phyloP scores from a whole-genome alignment of 1,139 yeast genomes.

The Taiozyma sp. region DNA sequence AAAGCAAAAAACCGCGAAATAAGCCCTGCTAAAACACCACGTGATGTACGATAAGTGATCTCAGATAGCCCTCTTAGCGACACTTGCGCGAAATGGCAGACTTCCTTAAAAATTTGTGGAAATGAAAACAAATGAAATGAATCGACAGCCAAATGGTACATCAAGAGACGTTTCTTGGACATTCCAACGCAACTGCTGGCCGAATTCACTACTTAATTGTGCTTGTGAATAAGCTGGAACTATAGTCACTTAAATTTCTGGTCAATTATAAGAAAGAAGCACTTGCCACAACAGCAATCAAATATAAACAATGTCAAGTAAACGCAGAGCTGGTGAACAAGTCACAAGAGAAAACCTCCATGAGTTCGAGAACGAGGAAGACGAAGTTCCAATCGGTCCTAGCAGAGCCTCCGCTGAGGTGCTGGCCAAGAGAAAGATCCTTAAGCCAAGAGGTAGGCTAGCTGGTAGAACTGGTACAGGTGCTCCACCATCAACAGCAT shows the following conservation, averaged over 20 bases:
- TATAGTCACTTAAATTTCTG: background rate
- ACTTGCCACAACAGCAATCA: background rate
- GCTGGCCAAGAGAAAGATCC: slow-evolving; percentile 62
- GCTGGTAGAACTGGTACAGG: slow-evolving; percentile 7
- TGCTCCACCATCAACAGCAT: slow-evolving; percentile 1
- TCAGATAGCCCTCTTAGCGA: background rate
- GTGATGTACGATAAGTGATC: background rate
- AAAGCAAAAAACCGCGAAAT: background rate
- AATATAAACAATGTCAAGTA: slow-evolving; percentile 26
- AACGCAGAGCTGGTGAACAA: slow-evolving; percentile 60
- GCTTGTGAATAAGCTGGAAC: background rate
- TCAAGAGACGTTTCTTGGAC: background rate
- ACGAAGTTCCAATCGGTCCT: slow-evolving; percentile 30
- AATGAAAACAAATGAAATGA: background rate
- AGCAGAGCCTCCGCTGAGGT: slow-evolving; percentile 52
- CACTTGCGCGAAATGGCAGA: background rate
- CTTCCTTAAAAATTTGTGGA: background rate
- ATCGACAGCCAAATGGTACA: background rate
- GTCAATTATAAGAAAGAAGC: background rate
- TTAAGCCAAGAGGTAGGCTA: slow-evolving; percentile 46
- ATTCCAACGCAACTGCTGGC: no score
- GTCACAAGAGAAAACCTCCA: slow-evolving; percentile 40
- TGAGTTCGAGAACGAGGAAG: slow-evolving; percentile 32
- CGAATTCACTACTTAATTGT: background rate
- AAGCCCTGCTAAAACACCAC: background rate